phyloP scores from a whole-genome alignment of 2,329 filamentous ascomycete genomes.

The Fusarium austroafricanum region DNA sequence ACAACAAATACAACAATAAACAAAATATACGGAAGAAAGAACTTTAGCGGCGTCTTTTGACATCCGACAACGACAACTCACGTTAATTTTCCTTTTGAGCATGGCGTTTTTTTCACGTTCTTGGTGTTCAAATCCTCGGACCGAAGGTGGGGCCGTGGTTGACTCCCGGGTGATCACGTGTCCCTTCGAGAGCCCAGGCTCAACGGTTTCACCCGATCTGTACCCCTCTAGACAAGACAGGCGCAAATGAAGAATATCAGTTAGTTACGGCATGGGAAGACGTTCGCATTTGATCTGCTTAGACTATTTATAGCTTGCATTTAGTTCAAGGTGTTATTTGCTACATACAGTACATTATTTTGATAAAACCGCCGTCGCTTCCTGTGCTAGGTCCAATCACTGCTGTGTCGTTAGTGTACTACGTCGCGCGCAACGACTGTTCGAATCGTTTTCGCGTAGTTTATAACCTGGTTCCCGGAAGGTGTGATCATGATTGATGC shows the following conservation, averaged over 20 bases:
- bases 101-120: constrained; percentile 29
- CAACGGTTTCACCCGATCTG: constrained; percentile 26
- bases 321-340: constrained; percentile 20
- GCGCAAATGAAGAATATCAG: neutral
- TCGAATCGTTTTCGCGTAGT: too few relatives aligned
- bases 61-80: constrained; percentile 7
- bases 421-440: neutral
- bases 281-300: constrained; percentile 20
- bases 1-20: neutral
- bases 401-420: neutral
- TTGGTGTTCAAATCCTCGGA: constrained; percentile 33
- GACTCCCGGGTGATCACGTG: constrained; percentile 40
- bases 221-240: neutral
- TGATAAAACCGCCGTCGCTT: neutral
- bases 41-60: neutral
- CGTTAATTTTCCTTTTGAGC: constrained; percentile 3
- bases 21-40: neutral
- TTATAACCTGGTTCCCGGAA: too few relatives aligned
- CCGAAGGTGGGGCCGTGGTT: constrained; percentile 33
- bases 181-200: too few relatives aligned
- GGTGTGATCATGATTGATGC: neutral
- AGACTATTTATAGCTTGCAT: constrained; percentile 28
- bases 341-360: constrained; percentile 26
- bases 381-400: neutral
- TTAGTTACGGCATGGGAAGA: constrained; percentile 3